Evolutionary conservation across 2,329 filamentous ascomycete species (phyloP).

Genomic region (Aureobasidium sp.): DNA sequence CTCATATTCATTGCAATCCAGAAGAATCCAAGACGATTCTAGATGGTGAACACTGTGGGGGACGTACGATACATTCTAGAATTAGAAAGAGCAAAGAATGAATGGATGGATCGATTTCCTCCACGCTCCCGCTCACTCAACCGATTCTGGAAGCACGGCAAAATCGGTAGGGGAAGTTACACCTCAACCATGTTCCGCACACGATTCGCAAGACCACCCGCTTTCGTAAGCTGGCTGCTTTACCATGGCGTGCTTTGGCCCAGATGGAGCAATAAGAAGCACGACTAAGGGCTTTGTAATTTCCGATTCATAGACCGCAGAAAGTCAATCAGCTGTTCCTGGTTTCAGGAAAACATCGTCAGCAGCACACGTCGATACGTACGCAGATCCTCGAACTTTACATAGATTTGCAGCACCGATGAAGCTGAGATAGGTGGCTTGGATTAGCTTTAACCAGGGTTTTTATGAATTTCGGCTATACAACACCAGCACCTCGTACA

Average conservation of each 20-base stretch:
- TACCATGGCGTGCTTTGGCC: constrained; percentile 2
- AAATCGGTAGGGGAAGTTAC: background rate
- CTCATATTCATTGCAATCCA: background rate
- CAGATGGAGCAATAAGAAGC: background rate
- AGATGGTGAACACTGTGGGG: background rate
- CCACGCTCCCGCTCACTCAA: background rate
- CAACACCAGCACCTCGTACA: background rate
- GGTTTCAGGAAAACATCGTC: background rate
- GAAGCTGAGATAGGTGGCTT: background rate
- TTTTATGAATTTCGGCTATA: background rate
- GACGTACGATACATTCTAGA: background rate
- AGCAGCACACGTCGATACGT: background rate
- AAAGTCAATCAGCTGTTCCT: constrained; percentile 7
- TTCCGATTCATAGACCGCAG: background rate
- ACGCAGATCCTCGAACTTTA: background rate
- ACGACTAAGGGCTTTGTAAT: background rate
- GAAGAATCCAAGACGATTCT: background rate
- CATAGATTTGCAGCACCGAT: background rate
- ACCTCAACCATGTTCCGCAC: background rate
- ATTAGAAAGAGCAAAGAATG: background rate
- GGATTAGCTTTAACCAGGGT: background rate
- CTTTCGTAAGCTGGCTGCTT: background rate
- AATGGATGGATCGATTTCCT: background rate
- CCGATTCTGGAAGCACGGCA: constrained; percentile 9
- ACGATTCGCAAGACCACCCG: background rate